phyloP scores from a whole-genome alignment of 208 protist species.

The Angomonas ambiguus region DNA sequence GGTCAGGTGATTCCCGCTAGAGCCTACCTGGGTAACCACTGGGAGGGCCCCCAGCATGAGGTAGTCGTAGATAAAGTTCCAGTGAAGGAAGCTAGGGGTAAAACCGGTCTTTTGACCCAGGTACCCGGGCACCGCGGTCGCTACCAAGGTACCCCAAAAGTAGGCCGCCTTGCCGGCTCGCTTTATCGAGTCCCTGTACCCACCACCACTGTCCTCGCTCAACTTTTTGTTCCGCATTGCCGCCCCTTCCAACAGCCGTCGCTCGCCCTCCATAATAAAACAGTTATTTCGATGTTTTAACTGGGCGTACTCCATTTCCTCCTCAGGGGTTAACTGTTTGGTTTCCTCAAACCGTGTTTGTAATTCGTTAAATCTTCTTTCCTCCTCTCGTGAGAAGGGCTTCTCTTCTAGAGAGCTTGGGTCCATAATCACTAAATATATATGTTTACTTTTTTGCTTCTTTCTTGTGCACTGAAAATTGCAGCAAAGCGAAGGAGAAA shows the following conservation, averaged over 20 bases:
- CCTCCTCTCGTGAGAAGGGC: conserved; percentile 52
- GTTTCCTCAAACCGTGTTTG: conserved; percentile 18
- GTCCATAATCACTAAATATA: too few species aligned
- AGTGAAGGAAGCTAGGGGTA: conserved; percentile 71
- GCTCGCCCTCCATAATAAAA: conserved; percentile 53
- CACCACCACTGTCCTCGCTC: background rate
- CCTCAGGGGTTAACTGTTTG: conserved; percentile 22
- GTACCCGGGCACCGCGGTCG: conserved; percentile 77
- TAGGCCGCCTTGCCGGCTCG: conserved; percentile 59
- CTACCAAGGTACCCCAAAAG: conserved; percentile 79
- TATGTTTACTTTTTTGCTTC: too few species aligned
- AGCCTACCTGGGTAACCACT: conserved; percentile 74
- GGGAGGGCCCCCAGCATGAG: conserved; percentile 83
- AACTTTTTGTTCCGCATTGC: background rate
- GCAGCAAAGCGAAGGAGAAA: too few species aligned
- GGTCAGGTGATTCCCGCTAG: conserved; percentile 68
- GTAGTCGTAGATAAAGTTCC: conserved; percentile 74
- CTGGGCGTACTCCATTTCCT: conserved; percentile 34
- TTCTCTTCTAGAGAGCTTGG: background rate
- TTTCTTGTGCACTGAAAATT: too few species aligned
- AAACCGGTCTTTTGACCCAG: conserved; percentile 68
- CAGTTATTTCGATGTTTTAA: conserved; percentile 45
- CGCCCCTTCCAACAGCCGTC: conserved; percentile 24
- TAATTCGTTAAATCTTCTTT: conserved; percentile 33
- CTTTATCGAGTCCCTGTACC: conserved; percentile 24